These are phyloP conservation scores for Streptanthus diversifolius DNA, from an alignment of 345 rosid species.

Conservation along the genomic window DNA sequence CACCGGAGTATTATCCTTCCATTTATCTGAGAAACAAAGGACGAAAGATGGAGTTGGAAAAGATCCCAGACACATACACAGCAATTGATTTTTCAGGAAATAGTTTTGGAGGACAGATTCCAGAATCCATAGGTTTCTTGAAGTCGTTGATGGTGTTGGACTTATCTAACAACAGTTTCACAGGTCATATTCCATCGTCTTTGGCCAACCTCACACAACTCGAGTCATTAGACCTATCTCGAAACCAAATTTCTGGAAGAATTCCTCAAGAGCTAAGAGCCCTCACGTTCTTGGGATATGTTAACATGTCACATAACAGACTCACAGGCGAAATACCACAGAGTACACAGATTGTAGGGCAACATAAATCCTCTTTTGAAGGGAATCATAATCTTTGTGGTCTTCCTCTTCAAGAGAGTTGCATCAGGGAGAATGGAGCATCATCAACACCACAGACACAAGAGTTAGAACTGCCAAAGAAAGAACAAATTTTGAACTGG, in stretches of 20 bases:
- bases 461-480: background rate
- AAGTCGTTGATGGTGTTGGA: background rate
- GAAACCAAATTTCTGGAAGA: background rate
- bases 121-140: background rate
- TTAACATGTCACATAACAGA: background rate
- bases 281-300: background rate
- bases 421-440: background rate
- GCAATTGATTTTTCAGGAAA: background rate
- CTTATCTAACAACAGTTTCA: background rate
- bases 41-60: background rate
- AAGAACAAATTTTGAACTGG: background rate
- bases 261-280: background rate
- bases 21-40: background rate
- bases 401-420: background rate
- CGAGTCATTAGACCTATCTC: background rate
- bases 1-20: background rate
- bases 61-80: background rate
- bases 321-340: background rate
- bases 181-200: background rate
- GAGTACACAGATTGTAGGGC: background rate
- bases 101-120: background rate
- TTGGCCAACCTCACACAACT: rapidly evolving
- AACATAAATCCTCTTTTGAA: background rate
- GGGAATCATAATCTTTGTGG: background rate
- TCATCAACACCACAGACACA: background rate